Conservation (phyloP, 2,329 filamentous ascomycete genomes). For the Laburnicola sp. region DNA sequence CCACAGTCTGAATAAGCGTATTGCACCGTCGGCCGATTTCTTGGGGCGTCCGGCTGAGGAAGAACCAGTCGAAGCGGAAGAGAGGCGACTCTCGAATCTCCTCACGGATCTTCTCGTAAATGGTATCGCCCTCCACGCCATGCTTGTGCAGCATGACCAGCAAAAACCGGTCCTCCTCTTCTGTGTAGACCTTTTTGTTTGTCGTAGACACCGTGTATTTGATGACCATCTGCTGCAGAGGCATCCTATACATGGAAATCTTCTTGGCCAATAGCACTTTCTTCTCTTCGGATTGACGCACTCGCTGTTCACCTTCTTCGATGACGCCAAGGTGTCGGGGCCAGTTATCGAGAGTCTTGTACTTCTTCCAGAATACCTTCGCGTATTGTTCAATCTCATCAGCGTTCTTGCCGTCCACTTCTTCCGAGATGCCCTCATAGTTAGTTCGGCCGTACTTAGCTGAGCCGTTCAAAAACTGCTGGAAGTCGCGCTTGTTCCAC, state of each 20-base stretch:
- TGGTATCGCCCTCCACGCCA: slow-evolving; percentile 84
- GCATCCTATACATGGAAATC: slow-evolving; percentile 94
- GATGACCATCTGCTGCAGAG: slow-evolving; percentile 95
- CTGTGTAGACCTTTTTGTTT: slow-evolving; percentile 99
- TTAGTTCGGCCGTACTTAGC: slow-evolving; percentile 88
- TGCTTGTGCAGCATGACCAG: slow-evolving; percentile 90
- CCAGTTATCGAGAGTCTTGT: slow-evolving; percentile 87
- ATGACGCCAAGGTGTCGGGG: slow-evolving; percentile 86
- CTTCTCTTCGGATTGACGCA: slow-evolving; percentile 86
- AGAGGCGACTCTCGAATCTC: slow-evolving; percentile 93
- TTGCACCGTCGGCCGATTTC: slow-evolving; percentile 92
- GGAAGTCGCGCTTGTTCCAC: slow-evolving; percentile 97
- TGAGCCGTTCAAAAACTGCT: slow-evolving; percentile 95
- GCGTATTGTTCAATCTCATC: slow-evolving; percentile 89
- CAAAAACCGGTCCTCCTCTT: slow-evolving; percentile 95
- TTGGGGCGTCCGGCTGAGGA: slow-evolving; percentile 88
- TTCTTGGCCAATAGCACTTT: slow-evolving; percentile 93
- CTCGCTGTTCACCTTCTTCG: slow-evolving; percentile 88
- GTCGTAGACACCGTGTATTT: slow-evolving; percentile 99
- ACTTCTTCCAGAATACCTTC: slow-evolving; percentile 94
- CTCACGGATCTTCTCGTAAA: slow-evolving; percentile 95
- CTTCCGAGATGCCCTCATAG: slow-evolving; percentile 80
- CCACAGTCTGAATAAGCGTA: slow-evolving; percentile 89
- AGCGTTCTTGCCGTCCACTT: slow-evolving; percentile 86
- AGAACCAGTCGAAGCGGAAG: slow-evolving; percentile 99